Conservation (phyloP, 805 yeast species). For the Debaryomyces maramus region DNA sequence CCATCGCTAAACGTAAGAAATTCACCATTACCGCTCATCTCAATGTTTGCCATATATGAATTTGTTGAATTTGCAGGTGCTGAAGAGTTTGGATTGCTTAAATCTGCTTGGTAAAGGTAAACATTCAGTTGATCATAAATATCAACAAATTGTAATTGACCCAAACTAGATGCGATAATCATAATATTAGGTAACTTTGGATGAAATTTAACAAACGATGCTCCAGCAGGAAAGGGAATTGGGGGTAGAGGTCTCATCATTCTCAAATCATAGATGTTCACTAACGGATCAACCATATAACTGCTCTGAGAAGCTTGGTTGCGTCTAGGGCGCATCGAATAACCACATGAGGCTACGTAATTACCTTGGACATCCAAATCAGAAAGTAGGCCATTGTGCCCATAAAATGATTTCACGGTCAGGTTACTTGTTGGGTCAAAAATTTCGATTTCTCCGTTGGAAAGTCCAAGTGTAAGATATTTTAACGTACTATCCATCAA, state of each 20-base stretch:
- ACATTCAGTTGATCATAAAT: constrained; percentile 73
- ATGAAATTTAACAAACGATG: constrained; percentile 78
- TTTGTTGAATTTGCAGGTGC: constrained; percentile 4
- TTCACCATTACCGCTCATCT: constrained; percentile 72
- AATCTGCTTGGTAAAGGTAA: constrained; percentile 64
- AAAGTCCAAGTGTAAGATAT: constrained; percentile 57
- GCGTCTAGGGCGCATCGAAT: constrained; percentile 60
- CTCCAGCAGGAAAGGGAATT: constrained; percentile 86
- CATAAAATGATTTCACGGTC: constrained; percentile 52
- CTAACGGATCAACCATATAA: constrained; percentile 66
- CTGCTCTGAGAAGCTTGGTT: constrained; percentile 37
- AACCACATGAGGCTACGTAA: constrained; percentile 78
- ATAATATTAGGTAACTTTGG: constrained; percentile 82
- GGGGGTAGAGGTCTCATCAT: constrained; percentile 73
- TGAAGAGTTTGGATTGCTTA: constrained; percentile 24
- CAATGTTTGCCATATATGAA: constrained; percentile 47
- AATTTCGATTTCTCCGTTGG: constrained; percentile 62
- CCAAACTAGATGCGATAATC: constrained; percentile 69
- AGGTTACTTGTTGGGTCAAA: constrained; percentile 54
- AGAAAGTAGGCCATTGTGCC: constrained; percentile 62
- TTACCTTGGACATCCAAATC: constrained; percentile 66
- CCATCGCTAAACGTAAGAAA: constrained; percentile 69
- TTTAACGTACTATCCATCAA: constrained; percentile 47
- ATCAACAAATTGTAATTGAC: constrained; percentile 86
- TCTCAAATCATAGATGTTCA: constrained; percentile 77